These are phyloP conservation scores for Suillus paluster DNA, from an alignment of 768 basidiomycete species.

Conservation along the genomic window DNA sequence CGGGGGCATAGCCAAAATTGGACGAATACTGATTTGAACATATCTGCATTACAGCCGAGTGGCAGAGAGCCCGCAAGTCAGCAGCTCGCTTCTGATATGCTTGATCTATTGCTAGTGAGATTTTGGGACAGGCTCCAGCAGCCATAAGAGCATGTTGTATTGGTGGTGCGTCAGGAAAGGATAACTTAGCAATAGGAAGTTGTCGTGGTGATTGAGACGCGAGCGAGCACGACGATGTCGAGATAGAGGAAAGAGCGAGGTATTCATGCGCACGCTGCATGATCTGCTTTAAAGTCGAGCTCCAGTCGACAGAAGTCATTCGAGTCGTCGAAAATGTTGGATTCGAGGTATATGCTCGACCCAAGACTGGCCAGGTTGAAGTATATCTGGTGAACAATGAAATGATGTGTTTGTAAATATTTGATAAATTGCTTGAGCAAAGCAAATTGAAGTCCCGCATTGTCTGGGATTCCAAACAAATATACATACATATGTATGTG, in stretches of 20 bases:
- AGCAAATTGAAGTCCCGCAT: conserved; percentile 13
- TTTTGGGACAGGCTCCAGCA: background rate
- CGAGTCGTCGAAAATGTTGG: background rate
- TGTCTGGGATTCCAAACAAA: conserved; percentile 10
- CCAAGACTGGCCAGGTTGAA: background rate
- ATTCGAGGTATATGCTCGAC: background rate
- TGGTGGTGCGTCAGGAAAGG: conserved; percentile 13
- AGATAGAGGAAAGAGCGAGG: background rate
- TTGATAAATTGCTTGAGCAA: background rate
- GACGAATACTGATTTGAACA: background rate
- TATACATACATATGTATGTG: background rate
- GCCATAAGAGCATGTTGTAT: background rate
- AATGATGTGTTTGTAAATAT: background rate
- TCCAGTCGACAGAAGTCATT: background rate
- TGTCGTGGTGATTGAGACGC: background rate
- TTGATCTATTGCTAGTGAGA: conserved; percentile 2
- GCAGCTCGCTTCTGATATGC: conserved; percentile 11
- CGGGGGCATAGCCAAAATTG: background rate
- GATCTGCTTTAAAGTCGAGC: background rate
- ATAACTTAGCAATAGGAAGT: background rate
- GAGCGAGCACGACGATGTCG: background rate
- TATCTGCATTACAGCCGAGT: accelerated
- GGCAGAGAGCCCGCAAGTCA: conserved; percentile 2
- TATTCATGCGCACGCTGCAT: accelerated
- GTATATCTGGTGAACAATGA: background rate